Evolutionary conservation across 768 basidiomycete species (phyloP).

Genomic region (Mycena crocata): DNA sequence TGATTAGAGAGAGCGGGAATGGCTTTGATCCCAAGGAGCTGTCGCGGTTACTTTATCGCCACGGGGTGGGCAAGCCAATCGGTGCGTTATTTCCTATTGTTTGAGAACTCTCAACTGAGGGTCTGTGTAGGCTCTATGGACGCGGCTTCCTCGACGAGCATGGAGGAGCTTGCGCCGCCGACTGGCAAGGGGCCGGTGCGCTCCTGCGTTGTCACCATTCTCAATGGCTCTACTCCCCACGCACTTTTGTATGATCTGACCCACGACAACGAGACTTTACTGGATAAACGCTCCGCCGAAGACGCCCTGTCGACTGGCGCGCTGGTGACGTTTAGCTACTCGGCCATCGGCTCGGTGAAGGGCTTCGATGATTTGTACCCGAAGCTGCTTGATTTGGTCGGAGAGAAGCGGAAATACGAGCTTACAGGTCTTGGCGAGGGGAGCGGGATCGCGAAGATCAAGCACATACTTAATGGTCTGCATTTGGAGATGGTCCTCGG

Average conservation of each 20-base stretch:
- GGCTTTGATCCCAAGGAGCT: conserved; percentile 90
- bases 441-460: conserved; percentile 68
- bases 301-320: conserved; percentile 96
- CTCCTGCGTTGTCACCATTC: conserved; percentile 78
- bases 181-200: conserved; percentile 85
- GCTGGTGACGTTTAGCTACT: conserved; percentile 90
- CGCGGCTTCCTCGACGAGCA: conserved; percentile 79
- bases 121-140: conserved; percentile 90
- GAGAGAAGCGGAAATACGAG: conserved; percentile 85
- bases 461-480: conserved; percentile 85
- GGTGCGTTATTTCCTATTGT: conserved; percentile 57
- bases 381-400: conserved; percentile 90
- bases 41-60: conserved; percentile 87
- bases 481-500: conserved; percentile 93
- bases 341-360: conserved; percentile 92
- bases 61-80: conserved; percentile 93
- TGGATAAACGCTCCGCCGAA: conserved; percentile 92
- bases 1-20: conserved; percentile 96
- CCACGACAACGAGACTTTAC: conserved; percentile 95
- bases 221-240: conserved; percentile 90
- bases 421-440: conserved; percentile 65
- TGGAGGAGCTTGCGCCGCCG: conserved; percentile 83
- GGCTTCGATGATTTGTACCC: conserved; percentile 98
- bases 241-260: conserved; percentile 96
- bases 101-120: neutral